Conservation (phyloP, 495 filamentous ascomycete genomes). For the Daldinia decipiens region DNA sequence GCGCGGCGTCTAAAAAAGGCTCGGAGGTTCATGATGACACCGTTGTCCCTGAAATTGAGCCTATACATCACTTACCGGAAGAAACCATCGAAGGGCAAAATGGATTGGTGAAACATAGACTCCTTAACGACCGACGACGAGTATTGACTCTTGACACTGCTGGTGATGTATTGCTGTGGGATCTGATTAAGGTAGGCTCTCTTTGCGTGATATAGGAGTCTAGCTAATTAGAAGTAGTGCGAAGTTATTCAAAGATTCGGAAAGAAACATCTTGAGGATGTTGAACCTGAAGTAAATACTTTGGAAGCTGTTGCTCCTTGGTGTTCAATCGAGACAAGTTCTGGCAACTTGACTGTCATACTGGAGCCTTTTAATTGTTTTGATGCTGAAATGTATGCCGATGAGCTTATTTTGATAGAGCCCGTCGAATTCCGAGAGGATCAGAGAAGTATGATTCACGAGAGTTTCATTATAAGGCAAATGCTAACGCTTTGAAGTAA, state of each 20-base stretch:
- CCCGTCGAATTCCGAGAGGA: slow-evolving; percentile 86
- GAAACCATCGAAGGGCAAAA: slow-evolving; percentile 95
- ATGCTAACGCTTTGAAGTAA: slow-evolving; percentile 67
- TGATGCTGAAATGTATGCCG: slow-evolving; percentile 96
- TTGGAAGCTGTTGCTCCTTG: slow-evolving; percentile 89
- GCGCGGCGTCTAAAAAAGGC: slow-evolving; percentile 62
- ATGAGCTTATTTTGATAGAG: slow-evolving; percentile 79
- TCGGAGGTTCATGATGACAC: slow-evolving; percentile 71
- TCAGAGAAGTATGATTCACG: slow-evolving; percentile 79
- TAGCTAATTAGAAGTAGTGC: slow-evolving; percentile 65
- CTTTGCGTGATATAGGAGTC: slow-evolving; percentile 12
- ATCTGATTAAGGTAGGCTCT: slow-evolving; percentile 76
- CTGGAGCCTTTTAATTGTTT: slow-evolving; percentile 96
- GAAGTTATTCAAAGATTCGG: slow-evolving; percentile 86
- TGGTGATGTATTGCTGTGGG: slow-evolving; percentile 96
- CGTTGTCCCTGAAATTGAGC: slow-evolving; percentile 66
- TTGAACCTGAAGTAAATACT: slow-evolving; percentile 87
- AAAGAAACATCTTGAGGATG: slow-evolving; percentile 92
- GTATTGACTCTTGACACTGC: slow-evolving; percentile 93
- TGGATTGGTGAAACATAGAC: slow-evolving; percentile 90
- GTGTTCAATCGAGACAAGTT: slow-evolving; percentile 94
- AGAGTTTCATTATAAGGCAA: background rate
- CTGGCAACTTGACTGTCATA: slow-evolving; percentile 87
- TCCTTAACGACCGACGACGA: slow-evolving; percentile 89
- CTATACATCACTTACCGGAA: slow-evolving; percentile 78